Conservation (phyloP, 2,329 filamentous ascomycete species). For the Samsoniella hepiali region DNA sequence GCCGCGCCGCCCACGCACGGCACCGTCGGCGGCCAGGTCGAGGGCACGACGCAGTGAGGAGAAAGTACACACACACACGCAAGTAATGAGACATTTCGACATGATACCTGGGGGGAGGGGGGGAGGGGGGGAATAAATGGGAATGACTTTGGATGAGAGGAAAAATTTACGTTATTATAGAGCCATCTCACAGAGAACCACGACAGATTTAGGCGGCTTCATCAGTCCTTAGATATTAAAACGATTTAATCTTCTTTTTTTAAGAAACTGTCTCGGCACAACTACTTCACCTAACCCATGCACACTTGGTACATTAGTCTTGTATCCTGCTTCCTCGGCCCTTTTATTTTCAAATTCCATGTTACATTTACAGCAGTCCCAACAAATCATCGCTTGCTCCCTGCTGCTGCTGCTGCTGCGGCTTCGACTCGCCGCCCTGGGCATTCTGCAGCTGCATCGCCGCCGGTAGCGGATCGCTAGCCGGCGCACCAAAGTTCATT, state of each 20-base stretch:
- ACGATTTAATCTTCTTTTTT: constrained; percentile 4
- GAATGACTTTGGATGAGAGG: background rate
- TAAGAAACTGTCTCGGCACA: background rate
- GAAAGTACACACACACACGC: too few species aligned
- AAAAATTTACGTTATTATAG: background rate
- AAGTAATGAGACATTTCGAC: background rate
- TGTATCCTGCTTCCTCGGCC: too few species aligned
- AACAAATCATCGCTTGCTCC: constrained; percentile 61
- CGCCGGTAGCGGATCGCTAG: constrained; percentile 61
- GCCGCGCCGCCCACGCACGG: constrained; percentile 42
- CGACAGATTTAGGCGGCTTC: background rate
- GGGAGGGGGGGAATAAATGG: background rate
- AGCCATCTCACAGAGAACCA: background rate
- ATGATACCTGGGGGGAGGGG: constrained; percentile 13
- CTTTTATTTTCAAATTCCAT: constrained; percentile 19
- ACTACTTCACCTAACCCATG: background rate
- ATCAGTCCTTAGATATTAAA: constrained; percentile 9
- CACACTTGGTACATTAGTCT: background rate
- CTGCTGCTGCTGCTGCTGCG: constrained; percentile 39
- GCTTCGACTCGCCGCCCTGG: constrained; percentile 26
- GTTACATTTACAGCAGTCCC: constrained; percentile 37
- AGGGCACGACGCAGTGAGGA: constrained; percentile 27
- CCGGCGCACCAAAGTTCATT: constrained; percentile 66
- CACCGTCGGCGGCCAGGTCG: constrained; percentile 42
- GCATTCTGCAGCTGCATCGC: constrained; percentile 52